Base-by-base conservation (phyloP, 768 basidiomycete genomes). In the Auricularia cornea region DNA sequence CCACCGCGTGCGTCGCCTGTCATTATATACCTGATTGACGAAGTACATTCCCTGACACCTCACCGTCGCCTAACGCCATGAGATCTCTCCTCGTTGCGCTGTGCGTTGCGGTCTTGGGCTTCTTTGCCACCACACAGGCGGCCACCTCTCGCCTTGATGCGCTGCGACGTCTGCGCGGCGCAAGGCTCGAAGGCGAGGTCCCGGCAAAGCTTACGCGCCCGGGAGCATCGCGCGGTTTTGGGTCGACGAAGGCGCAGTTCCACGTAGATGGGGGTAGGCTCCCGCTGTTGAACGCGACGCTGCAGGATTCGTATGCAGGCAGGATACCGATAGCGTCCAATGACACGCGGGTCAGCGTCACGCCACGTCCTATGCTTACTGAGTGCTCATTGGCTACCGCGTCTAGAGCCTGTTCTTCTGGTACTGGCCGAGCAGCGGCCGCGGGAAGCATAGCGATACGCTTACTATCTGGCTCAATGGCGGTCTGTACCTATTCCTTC, bases 401-500 rank as follows among this genome's bases (percentile, higher is more conserved):
- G 8, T 18, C 35, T 62, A 62, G 61, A 51, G 44, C 26, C 20
- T 62, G 61, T 62, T 62, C 44, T 62, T 62, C 61, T 62, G 61
- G 61, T 62, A 62, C 31, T 62, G 61, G 61, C 61, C 61, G 23
- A 52, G 38, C 11, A 62, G 61, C 28, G 51, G 12, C 20, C n/a
- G n/a, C n/a, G n/a, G n/a, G n/a, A 32, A 52, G 11, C 28, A 44
- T 14, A 59, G 62, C 33, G 40, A 62, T 18, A 59, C 23, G 4
- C 32, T 62, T 11, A 62, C 62, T 3, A 62, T 62, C n/a, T 62
- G 62, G 62, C 56, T 62, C 4, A 62, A 62, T 26, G 62, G 62
- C 10, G 62, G 62, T 57, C 23, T 52, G 30, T 52, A 5, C 10
- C 6, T 20, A 26, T 26, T 57, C 4, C 26, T 11, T 8, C 29